A percentile compares a stretch with the other conserved stretches of the same genome.
Conservation (phyloP, 805 yeast genomes). For the Pichia ethanolica region DNA sequence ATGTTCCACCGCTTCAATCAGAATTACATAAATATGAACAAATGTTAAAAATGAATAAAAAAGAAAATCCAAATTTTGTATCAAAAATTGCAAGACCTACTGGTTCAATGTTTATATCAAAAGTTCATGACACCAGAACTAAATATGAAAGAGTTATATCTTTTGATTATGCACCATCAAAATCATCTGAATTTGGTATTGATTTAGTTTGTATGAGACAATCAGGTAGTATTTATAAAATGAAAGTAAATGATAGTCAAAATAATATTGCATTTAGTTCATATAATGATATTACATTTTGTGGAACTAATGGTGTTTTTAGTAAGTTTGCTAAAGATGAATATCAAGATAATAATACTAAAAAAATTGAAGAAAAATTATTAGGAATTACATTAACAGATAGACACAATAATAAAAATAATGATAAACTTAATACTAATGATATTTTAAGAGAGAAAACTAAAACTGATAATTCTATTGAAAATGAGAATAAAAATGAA, state of each 20-base stretch:
- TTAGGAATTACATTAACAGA: background rate
- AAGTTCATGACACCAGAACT: conserved; percentile 67
- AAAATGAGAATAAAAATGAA: background rate
- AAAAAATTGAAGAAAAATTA: background rate
- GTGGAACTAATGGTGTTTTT: conserved; percentile 51
- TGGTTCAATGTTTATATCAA: conserved; percentile 65
- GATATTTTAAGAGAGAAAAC: too few species aligned
- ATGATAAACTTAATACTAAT: background rate
- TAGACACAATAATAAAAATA: background rate
- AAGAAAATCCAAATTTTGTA: conserved; percentile 14
- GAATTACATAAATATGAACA: conserved; percentile 20
- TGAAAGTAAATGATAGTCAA: conserved; percentile 65
- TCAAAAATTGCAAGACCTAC: conserved; percentile 20
- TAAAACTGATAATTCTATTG: too few species aligned
- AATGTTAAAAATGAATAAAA: conserved; percentile 12
- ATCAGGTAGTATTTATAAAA: conserved; percentile 78
- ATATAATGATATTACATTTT: conserved; percentile 53
- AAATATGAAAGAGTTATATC: conserved; percentile 77
- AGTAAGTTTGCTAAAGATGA: conserved; percentile 34
- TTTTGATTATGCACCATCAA: conserved; percentile 70
- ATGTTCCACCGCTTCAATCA: conserved; percentile 34
- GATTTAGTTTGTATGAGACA: conserved; percentile 83
- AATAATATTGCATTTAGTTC: conserved; percentile 60
- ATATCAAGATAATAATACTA: background rate
- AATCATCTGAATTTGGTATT: conserved; percentile 41